Conservation (phyloP, 2,329 filamentous ascomycete genomes). For the Penicillium nordicum region DNA sequence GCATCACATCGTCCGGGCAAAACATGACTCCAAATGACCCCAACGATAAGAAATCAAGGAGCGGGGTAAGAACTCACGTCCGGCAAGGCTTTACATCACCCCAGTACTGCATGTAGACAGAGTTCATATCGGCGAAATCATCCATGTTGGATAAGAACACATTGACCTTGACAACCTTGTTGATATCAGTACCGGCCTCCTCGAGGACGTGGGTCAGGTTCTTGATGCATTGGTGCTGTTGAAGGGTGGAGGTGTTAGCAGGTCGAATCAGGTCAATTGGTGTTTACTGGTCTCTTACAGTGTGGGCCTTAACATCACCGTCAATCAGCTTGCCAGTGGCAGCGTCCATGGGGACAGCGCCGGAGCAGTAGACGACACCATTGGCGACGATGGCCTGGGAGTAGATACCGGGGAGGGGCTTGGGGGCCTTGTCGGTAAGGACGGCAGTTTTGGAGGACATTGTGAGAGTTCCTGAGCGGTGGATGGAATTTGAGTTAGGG, state of each 20-base stretch:
- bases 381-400: constrained; percentile 61
- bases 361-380: constrained; percentile 69
- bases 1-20: background rate
- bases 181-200: constrained; percentile 57
- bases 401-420: constrained; percentile 53
- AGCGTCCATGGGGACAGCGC: constrained; percentile 58
- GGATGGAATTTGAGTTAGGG: background rate
- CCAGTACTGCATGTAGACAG: constrained; percentile 76
- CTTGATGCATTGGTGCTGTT: constrained; percentile 53
- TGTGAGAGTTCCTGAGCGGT: background rate
- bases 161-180: constrained; percentile 65
- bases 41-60: background rate
- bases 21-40: background rate
- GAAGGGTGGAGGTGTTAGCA: background rate
- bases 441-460: constrained; percentile 43
- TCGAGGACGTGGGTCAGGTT: constrained; percentile 60
- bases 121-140: constrained; percentile 74
- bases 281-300: constrained; percentile 38
- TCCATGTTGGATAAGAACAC: constrained; percentile 64
- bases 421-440: constrained; percentile 49
- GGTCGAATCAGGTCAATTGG: background rate
- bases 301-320: constrained; percentile 55
- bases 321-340: constrained; percentile 54
- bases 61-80: constrained; percentile 22
- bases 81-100: constrained; percentile 57